Conservation (phyloP, 2,329 filamentous ascomycete genomes). For the Cyclaneusma minus region DNA sequence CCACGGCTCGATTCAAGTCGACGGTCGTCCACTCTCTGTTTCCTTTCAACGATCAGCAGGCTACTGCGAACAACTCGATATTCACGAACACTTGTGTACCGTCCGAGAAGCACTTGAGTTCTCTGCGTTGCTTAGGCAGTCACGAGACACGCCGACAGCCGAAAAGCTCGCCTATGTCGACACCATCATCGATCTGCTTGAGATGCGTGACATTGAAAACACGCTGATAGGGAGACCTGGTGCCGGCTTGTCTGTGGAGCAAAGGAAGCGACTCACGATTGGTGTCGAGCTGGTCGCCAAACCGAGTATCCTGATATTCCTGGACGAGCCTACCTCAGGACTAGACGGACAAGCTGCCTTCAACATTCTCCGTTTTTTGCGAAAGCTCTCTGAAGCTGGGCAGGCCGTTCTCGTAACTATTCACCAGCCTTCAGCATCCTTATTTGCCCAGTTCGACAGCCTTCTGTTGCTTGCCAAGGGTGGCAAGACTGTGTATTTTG, state of each 20-base stretch:
- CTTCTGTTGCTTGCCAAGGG: slow-evolving; percentile 48
- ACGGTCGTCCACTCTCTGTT: slow-evolving; percentile 50
- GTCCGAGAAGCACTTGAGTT: slow-evolving; percentile 83
- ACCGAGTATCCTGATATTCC: slow-evolving; percentile 41
- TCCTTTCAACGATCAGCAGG: slow-evolving; percentile 66
- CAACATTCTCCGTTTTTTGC: slow-evolving; percentile 45
- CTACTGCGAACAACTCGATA: slow-evolving; percentile 84
- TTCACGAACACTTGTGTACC: slow-evolving; percentile 70
- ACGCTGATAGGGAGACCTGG: slow-evolving; percentile 49
- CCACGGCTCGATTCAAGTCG: slow-evolving; percentile 61
- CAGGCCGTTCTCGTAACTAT: slow-evolving; percentile 39
- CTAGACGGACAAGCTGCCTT: slow-evolving; percentile 49
- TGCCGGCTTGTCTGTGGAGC: slow-evolving; percentile 43
- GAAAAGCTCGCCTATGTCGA: slow-evolving; percentile 83
- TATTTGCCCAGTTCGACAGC: slow-evolving; percentile 42
- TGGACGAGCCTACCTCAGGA: slow-evolving; percentile 45
- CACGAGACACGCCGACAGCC: slow-evolving; percentile 48
- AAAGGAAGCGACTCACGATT: slow-evolving; percentile 45
- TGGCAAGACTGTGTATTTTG: slow-evolving; percentile 55
- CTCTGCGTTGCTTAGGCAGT: slow-evolving; percentile 76
- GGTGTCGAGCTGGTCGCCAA: slow-evolving; percentile 43
- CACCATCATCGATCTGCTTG: slow-evolving; percentile 49
- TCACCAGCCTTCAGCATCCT: slow-evolving; percentile 35
- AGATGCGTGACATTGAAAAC: slow-evolving; percentile 52
- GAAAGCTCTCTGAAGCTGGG: slow-evolving; percentile 39